These are phyloP conservation scores for Trifolium subterraneum DNA, from an alignment of 306 rosid genomes.

Conservation along the genomic window DNA sequence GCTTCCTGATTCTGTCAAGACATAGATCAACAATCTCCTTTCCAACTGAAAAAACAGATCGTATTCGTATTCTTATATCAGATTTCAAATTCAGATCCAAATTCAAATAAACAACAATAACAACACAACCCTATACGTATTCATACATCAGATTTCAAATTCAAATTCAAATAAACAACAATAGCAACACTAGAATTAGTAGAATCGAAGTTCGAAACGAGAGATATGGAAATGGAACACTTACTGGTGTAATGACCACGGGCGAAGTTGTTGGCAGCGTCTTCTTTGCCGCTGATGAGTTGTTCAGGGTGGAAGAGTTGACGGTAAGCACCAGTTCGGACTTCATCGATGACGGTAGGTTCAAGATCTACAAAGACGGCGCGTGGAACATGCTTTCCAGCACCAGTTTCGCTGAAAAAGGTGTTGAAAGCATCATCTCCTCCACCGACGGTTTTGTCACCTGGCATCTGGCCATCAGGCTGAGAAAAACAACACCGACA, in stretches of 20 bases:
- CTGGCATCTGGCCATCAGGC: constrained; percentile 91
- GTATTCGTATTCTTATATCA: not conserved
- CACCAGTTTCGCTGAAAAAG: constrained; percentile 86
- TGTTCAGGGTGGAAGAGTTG: constrained; percentile 96
- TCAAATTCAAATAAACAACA: not conserved
- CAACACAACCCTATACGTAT: not conserved
- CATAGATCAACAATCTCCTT: constrained; percentile 95
- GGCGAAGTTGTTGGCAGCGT: constrained; percentile 92
- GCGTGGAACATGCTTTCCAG: constrained; percentile 91
- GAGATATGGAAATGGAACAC: not conserved
- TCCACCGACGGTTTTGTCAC: constrained; percentile 81
- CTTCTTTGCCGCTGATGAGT: constrained; percentile 90
- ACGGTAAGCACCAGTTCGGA: constrained; percentile 83
- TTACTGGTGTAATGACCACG: constrained; percentile 85
- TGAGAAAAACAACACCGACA: not conserved
- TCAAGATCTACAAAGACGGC: constrained; percentile 89
- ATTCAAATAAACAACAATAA: not conserved
- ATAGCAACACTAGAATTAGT: too few relatives aligned
- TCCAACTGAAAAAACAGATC: constrained; percentile 53
- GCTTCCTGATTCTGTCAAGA: constrained; percentile 79
- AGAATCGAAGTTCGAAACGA: too few relatives aligned
- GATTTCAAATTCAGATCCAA: not conserved
- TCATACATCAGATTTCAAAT: not conserved
- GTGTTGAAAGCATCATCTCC: constrained; percentile 95
- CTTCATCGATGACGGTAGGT: constrained; percentile 94